Evolutionary conservation across 2,329 filamentous ascomycete genomes (phyloP), one percentile per base, ranked within the genome.

Genomic region (Colletotrichum kahawae): DNA sequence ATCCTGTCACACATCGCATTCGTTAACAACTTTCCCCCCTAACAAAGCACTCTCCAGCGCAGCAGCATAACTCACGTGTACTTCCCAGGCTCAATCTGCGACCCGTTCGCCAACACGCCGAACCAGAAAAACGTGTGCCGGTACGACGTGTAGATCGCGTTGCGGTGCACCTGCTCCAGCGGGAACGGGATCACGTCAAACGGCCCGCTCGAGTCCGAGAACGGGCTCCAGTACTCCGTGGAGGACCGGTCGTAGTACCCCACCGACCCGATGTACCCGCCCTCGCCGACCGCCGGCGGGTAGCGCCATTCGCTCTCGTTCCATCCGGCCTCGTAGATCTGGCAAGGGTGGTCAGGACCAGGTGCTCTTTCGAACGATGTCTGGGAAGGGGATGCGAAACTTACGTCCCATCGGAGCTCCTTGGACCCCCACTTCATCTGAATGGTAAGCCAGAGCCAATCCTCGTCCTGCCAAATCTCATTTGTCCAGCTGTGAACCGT

Each of bases 211-310:
- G 51, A 79, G 71, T 80, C 68, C 84, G 31, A 79, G 70, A 2
- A 67, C 75, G 2, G 83, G 83, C 12, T 84, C 81, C 27, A 65
- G 27, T 67, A 59, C 7, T 70, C 66, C 5, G 43, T 81, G 83
- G 76, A 79, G 79, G 57, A 79, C 81, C 38, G 79, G 71, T 64
- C 80, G 79, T n/a, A 83, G 80, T 63, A 82, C 79, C 54, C 70
- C 3, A 84, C 85, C 1, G 85, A 84, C n/a, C 87, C 87, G 62
- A 88, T 77, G 66, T 84, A 88, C 18, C 83, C 82, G 14, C 79
- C 80, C 54, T 83, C 64, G 21, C 85, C 86, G 5, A 82, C 76
- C 3, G 81, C 77, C 0, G 83, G 86, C 3, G 86, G 87, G 67
- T 86, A 87, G 7, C 79, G 70, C 87, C 86, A 88, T 31, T 83